Conservation (phyloP, 2,329 filamentous ascomycete genomes). For the Alternaria ethzedia region DNA sequence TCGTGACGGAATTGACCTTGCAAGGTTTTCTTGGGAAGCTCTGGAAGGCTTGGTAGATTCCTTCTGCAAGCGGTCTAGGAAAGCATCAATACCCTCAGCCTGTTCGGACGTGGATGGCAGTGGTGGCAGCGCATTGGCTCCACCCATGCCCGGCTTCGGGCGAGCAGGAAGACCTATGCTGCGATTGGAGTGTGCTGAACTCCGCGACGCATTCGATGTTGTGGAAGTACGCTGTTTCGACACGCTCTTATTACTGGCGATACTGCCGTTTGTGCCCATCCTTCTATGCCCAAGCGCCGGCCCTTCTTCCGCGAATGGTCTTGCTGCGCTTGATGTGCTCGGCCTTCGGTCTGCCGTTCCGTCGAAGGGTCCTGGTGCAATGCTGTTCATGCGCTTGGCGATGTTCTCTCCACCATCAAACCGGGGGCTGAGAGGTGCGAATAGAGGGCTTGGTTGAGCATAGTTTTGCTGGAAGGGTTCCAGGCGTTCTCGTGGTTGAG, state of each 20-base stretch:
- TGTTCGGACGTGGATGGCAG: constrained; percentile 28
- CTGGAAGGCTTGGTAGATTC: constrained; percentile 33
- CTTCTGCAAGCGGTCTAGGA: constrained; percentile 45
- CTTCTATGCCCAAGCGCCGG: constrained; percentile 43
- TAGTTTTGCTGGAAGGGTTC: constrained; percentile 40
- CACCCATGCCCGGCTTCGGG: constrained; percentile 27
- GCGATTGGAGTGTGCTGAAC: constrained; percentile 40
- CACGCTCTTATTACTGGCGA: constrained; percentile 34
- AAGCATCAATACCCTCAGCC: constrained; percentile 47
- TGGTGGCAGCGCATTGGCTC: constrained; percentile 24
- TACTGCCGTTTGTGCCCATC: constrained; percentile 45
- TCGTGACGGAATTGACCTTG: constrained; percentile 25
- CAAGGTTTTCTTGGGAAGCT: constrained; percentile 20
- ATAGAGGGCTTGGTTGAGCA: constrained; percentile 44
- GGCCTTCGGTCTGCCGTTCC: constrained; percentile 44
- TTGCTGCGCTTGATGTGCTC: constrained; percentile 45
- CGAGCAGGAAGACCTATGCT: constrained; percentile 31
- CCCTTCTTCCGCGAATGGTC: constrained; percentile 26
- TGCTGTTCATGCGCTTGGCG: constrained; percentile 68
- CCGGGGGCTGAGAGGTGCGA: constrained; percentile 59
- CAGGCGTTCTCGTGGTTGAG: constrained; percentile 28
- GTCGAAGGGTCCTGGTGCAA: constrained; percentile 72
- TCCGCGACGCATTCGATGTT: constrained; percentile 38
- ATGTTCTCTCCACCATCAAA: constrained; percentile 54
- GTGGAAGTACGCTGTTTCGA: constrained; percentile 36